These are phyloP conservation scores for Entophlyctis helioformis DNA, from an alignment of 192 early-diverging fungal genomes.

Conservation along the genomic window DNA sequence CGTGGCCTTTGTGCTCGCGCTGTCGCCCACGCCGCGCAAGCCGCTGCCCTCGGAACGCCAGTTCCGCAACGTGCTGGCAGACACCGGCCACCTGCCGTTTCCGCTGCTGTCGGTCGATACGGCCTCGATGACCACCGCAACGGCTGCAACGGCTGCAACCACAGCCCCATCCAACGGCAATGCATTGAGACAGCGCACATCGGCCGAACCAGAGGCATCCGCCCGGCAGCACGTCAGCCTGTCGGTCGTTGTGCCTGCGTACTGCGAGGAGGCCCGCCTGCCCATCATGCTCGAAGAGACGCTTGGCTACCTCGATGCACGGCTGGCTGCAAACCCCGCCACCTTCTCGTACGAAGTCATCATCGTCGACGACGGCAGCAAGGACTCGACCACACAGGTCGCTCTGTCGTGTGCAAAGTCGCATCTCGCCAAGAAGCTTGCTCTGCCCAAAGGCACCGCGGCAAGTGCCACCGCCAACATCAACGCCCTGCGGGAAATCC, in stretches of 20 bases:
- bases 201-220: too few relatives aligned
- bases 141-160: too few relatives aligned
- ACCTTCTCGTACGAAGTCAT: constrained; percentile 73
- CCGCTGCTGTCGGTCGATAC: too few relatives aligned
- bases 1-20: too few relatives aligned
- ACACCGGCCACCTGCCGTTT: too few relatives aligned
- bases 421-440: constrained; percentile 21
- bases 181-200: too few relatives aligned
- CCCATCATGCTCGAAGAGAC: constrained; percentile 79
- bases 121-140: too few relatives aligned
- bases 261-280: constrained; percentile 77
- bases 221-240: constrained; percentile 49
- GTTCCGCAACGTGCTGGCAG: too few relatives aligned
- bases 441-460: constrained; percentile 3
- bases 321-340: constrained; percentile 10
- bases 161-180: too few relatives aligned
- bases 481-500: constrained; percentile 36
- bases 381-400: constrained; percentile 59
- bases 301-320: constrained; percentile 44
- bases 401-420: constrained; percentile 55
- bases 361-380: constrained; percentile 86
- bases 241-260: constrained; percentile 80
- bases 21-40: too few relatives aligned
- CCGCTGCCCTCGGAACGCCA: too few relatives aligned
- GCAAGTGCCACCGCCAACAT: neutral